Evolutionary conservation across 1,284 basidiomycete genomes (phyloP).

Genomic region (Pterulicium gracile): DNA sequence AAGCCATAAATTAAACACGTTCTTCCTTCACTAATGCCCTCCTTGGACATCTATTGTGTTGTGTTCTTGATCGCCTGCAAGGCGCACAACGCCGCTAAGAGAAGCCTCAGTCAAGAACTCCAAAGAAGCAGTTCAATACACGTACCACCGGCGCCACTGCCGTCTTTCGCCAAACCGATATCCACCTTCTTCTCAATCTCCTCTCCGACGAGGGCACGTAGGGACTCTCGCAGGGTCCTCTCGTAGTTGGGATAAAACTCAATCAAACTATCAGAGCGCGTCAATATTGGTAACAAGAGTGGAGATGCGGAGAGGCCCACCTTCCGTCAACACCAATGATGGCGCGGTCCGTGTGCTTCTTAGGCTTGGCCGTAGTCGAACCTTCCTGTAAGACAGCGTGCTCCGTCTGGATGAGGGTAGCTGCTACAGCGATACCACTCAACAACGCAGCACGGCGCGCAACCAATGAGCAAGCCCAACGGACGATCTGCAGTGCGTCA

Average conservation of each 20-base stretch:
- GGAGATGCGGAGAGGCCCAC: slow-evolving; percentile 25
- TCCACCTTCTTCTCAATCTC: slow-evolving; percentile 71
- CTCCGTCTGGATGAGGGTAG: slow-evolving; percentile 78
- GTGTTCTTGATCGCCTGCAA: slow-evolving; percentile 51
- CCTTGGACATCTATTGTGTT: background rate
- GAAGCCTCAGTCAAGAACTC: background rate
- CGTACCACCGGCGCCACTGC: slow-evolving; percentile 92
- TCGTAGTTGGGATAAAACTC: slow-evolving; percentile 89
- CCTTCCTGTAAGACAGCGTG: slow-evolving; percentile 32
- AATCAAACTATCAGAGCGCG: slow-evolving; percentile 49
- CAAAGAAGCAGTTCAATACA: slow-evolving; percentile 7
- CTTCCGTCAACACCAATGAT: slow-evolving; percentile 87
- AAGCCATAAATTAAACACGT: background rate
- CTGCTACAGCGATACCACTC: slow-evolving; percentile 82
- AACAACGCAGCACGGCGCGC: slow-evolving; percentile 76
- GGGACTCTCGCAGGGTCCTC: slow-evolving; percentile 58
- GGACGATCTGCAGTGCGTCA: slow-evolving; percentile 45
- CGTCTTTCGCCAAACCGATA: slow-evolving; percentile 93
- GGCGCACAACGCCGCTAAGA: slow-evolving; percentile 64
- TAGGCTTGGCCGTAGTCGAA: slow-evolving; percentile 22
- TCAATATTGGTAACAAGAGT: background rate
- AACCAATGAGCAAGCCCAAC: slow-evolving; percentile 72
- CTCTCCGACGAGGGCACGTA: slow-evolving; percentile 69
- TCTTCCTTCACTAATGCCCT: background rate
- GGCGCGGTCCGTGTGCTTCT: slow-evolving; percentile 38